These are phyloP conservation scores for Arabidopsis thaliana DNA, from an alignment of 345 rosid genomes.

Conservation along the genomic window TAIR10.1 NC_003070.9:23968501-23969000, in stretches of 20 bases:
- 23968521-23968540: too few relatives aligned
- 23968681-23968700: too few relatives aligned
- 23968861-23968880: slow-evolving; percentile 88
- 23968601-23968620: background rate
- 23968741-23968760: background rate
- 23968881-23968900: slow-evolving; percentile 74
- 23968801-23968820: background rate
- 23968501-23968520: too few relatives aligned
- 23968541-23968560: background rate
- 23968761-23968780: background rate
- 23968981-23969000: slow-evolving; percentile 88
- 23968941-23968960: slow-evolving; percentile 97
- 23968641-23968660: background rate
- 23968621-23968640: background rate
- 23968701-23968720: background rate
- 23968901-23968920: slow-evolving; percentile 92
- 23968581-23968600: too few relatives aligned
- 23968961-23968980: slow-evolving; percentile 94
- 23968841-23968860: slow-evolving; percentile 70
- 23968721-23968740: too few relatives aligned
- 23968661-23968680: background rate
- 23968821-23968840: background rate
- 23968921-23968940: slow-evolving; percentile 90
- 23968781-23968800: background rate
- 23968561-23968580: background rate